Base-by-base conservation (phyloP, 2,329 filamentous ascomycete species). In the Pseudocercospora ulei region DNA sequence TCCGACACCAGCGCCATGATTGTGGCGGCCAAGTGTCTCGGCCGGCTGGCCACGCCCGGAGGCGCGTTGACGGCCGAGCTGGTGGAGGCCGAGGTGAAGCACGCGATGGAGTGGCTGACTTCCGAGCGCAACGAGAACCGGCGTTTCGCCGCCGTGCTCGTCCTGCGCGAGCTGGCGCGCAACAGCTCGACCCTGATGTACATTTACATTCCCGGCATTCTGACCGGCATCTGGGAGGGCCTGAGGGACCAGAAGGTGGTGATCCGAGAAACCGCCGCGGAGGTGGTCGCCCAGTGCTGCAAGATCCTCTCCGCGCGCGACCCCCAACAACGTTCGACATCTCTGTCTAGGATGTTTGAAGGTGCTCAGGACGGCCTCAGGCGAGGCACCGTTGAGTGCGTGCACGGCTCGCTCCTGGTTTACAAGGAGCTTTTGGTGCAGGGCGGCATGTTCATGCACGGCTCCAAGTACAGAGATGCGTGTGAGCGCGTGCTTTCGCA, bases 401-500 rank as follows among this genome's bases (percentile, higher is more conserved):
- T 93, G 26, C 92, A 98, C 58, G 90, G 85, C n/a, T 95, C 88
- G 1, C 71, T 98, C 25, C 71, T 98, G 12, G 86, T 92, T 1
- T 72, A 96, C 54, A 92, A 88, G 60, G 88, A 96, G 64, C 73
- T 98, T 31, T 75, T 98, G 11, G 76, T 90, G 47, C 88, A 94
- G 59, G 90, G 90, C 37, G 87, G 86, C 53, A 98, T 98, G 88
- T 98, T 93, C 62, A 96, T 98, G 90, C 86, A 94, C 55, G 83
- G 87, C 24, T 78, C 87, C 25, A 63, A 65, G 57, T 98, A 96
- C 62, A 76, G 80, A 42, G 84, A 93, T 52, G 80, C 85, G 7
- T 96, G 88, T 59, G 90, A 98, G 47, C 87, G 90, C 47, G 83
- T 95, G 22, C 78, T 88, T 49, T 36, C 44, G 16, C 55, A 52